These are phyloP conservation scores for Alternaria atra DNA, from an alignment of 2,329 filamentous ascomycete species.

Conservation along the genomic window DNA sequence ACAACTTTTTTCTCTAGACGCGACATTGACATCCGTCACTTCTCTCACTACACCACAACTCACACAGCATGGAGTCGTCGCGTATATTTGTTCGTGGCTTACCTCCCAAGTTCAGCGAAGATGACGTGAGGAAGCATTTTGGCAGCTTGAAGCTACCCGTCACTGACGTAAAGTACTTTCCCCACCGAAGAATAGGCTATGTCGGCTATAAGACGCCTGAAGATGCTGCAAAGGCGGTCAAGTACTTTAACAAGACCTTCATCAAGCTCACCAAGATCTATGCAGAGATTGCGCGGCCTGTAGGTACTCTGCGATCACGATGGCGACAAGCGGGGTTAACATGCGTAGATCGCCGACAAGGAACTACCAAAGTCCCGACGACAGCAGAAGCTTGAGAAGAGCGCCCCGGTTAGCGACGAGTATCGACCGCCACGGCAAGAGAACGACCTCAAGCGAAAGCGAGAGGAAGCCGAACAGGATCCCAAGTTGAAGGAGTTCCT, in stretches of 20 bases:
- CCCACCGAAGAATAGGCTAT: conserved; percentile 91
- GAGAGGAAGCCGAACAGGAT: conserved; percentile 67
- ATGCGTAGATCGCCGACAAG: conserved; percentile 43
- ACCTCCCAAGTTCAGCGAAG: conserved; percentile 84
- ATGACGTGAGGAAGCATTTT: conserved; percentile 90
- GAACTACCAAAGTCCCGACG: conserved; percentile 47
- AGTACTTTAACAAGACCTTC: conserved; percentile 94
- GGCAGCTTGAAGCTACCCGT: conserved; percentile 70
- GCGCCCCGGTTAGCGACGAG: conserved; percentile 32
- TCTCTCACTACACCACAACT: conserved; percentile 11
- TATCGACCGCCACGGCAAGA: conserved; percentile 38
- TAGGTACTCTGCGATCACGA: conserved; percentile 54
- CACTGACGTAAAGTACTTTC: conserved; percentile 92
- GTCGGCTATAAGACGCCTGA: conserved; percentile 88
- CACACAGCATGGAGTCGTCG: conserved; percentile 72
- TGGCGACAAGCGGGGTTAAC: conserved; percentile 37
- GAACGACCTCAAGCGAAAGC: conserved; percentile 72
- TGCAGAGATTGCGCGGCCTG: conserved; percentile 86
- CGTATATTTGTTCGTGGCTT: conserved; percentile 77
- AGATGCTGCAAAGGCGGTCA: conserved; percentile 82
- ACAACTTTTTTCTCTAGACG: conserved; percentile 23
- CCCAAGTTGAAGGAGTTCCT: conserved; percentile 88
- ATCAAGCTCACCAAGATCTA: conserved; percentile 94
- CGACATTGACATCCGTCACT: conserved; percentile 10
- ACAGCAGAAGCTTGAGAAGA: conserved; percentile 41